Base-by-base conservation (phyloP, 768 basidiomycete genomes). In the Saitozyma sp. region DNA sequence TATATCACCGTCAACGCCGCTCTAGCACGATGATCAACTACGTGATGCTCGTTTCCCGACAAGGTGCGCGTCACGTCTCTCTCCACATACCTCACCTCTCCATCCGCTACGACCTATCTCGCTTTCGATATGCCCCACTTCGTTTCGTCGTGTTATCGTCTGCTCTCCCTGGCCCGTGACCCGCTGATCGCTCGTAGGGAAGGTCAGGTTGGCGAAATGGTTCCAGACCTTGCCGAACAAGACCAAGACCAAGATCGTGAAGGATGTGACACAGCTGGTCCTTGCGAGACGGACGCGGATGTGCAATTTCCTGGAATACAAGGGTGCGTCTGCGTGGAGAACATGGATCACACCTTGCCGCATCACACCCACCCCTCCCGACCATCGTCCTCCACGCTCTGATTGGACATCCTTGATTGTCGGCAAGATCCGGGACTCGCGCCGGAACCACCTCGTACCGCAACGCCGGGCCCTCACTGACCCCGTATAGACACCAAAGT, bases 261-360 rank as follows among this genome's bases (percentile, higher is more conserved):
- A 92, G 81, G 95, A 98, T 75, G 89, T 97, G 39, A 94, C 92
- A 1, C 91, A 93, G 79, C 85, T 96, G 42, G 92, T 97, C 39
- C 83, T 95, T 50, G 90, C 88, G 56, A 85, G 95, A 55, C 84
- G 90, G 62, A 90, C 90, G 54, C 84, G 89, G 59, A 94, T 92
- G 91, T 96, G 92, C 77, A 98, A 97, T 80, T 89, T 98, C 73
- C 80, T 97, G 46, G 95, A 98, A 78, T 96, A 96, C 83, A 96
- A 94, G 82, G 94, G 94, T 89, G 62, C 68, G 85, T 63, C 10
- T n/a, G 11, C 29, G 2, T 2, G 29, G 29, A 5, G 29, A 29
- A 29, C 29, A 5, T 2, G 29, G 5, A 29, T 5, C 29, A 29
- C 29, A 29, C 2, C n/a, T n/a, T 29, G 29, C 29, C 29, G 2